Evolutionary conservation across 163 green algal genomes (phyloP).

Genomic region (Scenedesmus sp.): DNA sequence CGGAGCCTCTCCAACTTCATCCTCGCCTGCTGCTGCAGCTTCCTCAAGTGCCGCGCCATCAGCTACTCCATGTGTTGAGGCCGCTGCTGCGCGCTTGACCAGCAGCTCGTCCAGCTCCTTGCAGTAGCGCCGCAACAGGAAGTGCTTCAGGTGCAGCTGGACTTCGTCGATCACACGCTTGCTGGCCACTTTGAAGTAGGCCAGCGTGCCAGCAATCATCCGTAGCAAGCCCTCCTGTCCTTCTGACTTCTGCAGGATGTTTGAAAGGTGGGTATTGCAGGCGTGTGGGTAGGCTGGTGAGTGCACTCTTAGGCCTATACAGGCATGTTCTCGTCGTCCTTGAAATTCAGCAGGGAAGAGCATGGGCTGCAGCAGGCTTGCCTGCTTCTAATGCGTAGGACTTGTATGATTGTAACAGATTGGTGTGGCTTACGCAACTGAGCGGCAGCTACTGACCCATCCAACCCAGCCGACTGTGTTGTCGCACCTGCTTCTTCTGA

Average conservation of each 20-base stretch:
- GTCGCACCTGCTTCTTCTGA: not conserved
- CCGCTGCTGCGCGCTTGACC: not conserved
- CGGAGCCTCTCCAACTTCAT: no score
- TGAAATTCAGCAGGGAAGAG: no score
- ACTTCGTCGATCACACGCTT: slow-evolving; percentile 38
- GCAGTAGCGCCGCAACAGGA: slow-evolving; percentile 14
- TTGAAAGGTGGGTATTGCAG: no score
- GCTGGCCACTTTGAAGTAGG: slow-evolving; percentile 31
- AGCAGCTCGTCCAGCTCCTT: not conserved
- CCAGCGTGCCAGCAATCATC: not conserved
- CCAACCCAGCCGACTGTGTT: not conserved
- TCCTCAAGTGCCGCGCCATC: not conserved
- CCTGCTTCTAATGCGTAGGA: no score
- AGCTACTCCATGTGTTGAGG: not conserved
- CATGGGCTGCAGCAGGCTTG: no score
- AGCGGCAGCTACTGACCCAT: no score
- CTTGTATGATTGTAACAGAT: no score
- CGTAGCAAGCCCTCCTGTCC: not conserved
- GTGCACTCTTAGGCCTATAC: no score
- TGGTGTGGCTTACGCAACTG: no score
- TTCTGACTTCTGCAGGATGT: not conserved
- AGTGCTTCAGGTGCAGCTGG: slow-evolving; percentile 28
- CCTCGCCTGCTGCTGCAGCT: not conserved
- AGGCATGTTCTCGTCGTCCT: no score
- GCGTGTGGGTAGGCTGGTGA: no score